Percentiles rank a stretch among this genome's conserved stretches.
Evolutionary conservation across 2,329 filamentous ascomycete genomes (phyloP).

Genomic region (Whalleya microplaca): DNA sequence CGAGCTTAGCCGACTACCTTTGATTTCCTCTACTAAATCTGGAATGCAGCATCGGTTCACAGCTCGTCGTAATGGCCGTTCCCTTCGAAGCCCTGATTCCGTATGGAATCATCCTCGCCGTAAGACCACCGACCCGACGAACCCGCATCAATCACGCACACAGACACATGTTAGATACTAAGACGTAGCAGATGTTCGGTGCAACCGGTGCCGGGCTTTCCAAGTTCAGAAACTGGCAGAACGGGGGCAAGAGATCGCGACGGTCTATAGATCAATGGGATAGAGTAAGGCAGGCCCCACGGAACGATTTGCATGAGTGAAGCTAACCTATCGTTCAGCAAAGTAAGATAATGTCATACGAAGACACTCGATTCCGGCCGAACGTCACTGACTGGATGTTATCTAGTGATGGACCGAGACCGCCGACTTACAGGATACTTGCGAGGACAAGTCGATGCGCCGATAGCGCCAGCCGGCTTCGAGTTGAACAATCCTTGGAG

Average conservation of each 20-base stretch:
- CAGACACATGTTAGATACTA: constrained; percentile 23
- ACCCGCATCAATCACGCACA: background rate
- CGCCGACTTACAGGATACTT: constrained; percentile 61
- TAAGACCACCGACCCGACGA: constrained; percentile 42
- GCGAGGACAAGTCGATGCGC: constrained; percentile 60
- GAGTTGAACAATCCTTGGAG: constrained; percentile 68
- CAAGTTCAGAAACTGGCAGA: constrained; percentile 59
- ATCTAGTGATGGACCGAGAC: constrained; percentile 67
- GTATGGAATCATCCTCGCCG: constrained; percentile 66
- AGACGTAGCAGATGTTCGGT: constrained; percentile 61
- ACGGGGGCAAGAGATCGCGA: constrained; percentile 63
- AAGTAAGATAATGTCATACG: constrained; percentile 45
- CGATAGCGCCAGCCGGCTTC: constrained; percentile 61
- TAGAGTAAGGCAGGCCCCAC: constrained; percentile 48
- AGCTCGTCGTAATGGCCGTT: constrained; percentile 56
- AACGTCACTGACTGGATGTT: constrained; percentile 28
- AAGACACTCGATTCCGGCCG: background rate
- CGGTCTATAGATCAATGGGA: constrained; percentile 68
- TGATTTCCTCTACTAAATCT: constrained; percentile 4
- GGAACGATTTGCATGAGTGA: background rate
- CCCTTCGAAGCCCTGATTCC: constrained; percentile 68
- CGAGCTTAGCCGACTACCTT: background rate
- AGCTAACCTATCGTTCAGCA: constrained; percentile 49
- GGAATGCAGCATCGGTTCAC: constrained; percentile 3
- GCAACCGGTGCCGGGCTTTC: constrained; percentile 61